Evolutionary conservation across 345 rosid species (phyloP).

Genomic region (Eucalyptus pauciflora): DNA sequence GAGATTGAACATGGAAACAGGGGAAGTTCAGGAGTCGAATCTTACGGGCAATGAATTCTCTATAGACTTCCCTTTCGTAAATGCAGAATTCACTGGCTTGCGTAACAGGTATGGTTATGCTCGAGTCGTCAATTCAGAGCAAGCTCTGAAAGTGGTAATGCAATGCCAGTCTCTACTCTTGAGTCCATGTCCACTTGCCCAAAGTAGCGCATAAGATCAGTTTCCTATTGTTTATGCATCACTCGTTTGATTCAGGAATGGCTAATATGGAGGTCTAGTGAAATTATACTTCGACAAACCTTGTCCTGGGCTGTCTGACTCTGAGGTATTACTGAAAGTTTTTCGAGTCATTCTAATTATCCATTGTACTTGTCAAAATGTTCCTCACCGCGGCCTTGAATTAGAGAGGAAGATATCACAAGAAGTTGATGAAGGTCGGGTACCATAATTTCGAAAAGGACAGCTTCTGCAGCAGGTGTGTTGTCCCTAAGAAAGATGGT

Average conservation of each 20-base stretch:
- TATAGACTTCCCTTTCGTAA: conserved; percentile 43
- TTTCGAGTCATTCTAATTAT: neutral
- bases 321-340: neutral
- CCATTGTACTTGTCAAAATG: neutral
- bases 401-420: neutral
- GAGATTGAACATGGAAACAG: too few species aligned
- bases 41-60: conserved; percentile 11
- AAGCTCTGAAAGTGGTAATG: conserved; percentile 20
- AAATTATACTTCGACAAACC: conserved; percentile 30
- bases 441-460: conserved; percentile 27
- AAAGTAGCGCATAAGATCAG: neutral
- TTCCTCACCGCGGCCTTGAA: too few species aligned
- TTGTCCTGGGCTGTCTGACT: neutral
- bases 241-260: conserved; percentile 2
- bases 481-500: conserved; percentile 10
- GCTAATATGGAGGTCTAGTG: conserved; percentile 23
- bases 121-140: conserved; percentile 13
- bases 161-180: neutral
- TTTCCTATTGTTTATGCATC: neutral
- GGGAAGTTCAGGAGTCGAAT: conserved; percentile 15
- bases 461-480: conserved; percentile 26
- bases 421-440: conserved; percentile 9
- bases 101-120: conserved; percentile 21
- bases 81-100: conserved; percentile 13
- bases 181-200: neutral